phyloP scores from a whole-genome alignment of 1,284 basidiomycete genomes.

The Ustilago shanxiensis region DNA sequence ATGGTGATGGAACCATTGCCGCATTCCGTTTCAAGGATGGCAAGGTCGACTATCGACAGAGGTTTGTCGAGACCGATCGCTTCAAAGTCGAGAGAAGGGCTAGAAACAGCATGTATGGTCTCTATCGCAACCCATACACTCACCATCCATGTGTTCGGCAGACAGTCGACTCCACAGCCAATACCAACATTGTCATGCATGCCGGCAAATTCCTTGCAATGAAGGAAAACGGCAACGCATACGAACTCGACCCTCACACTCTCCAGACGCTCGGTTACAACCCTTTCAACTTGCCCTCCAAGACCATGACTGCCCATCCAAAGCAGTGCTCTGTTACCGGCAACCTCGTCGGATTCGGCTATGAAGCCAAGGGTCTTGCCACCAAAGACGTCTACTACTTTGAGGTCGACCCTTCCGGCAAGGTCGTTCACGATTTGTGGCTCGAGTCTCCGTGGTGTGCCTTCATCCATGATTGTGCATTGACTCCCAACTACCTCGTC shows the following conservation, averaged over 20 bases:
- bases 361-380: constrained; percentile 45
- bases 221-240: constrained; percentile 46
- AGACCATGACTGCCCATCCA: constrained; percentile 48
- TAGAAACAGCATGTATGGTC: constrained; percentile 35
- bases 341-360: constrained; percentile 45
- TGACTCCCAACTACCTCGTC: constrained; percentile 38
- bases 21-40: constrained; percentile 47
- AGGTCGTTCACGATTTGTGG: constrained; percentile 44
- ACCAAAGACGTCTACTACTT: constrained; percentile 48
- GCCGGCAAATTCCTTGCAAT: constrained; percentile 44
- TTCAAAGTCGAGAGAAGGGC: constrained; percentile 43
- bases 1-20: constrained; percentile 42
- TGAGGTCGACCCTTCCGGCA: constrained; percentile 34
- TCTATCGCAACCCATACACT: constrained; percentile 46
- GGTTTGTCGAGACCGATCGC: constrained; percentile 38
- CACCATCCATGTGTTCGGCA: constrained; percentile 42
- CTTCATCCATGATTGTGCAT: constrained; percentile 38
- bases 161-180: constrained; percentile 37
- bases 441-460: constrained; percentile 33
- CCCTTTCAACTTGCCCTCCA: constrained; percentile 43
- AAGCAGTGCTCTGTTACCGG: constrained; percentile 44
- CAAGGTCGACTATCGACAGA: constrained; percentile 37
- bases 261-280: constrained; percentile 49
- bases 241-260: constrained; percentile 44
- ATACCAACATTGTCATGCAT: constrained; percentile 49